A percentile compares a stretch with the other conserved stretches of the same genome.
phyloP scores from a whole-genome alignment of 805 yeast genomes.

The Candida methanosorbosa region DNA sequence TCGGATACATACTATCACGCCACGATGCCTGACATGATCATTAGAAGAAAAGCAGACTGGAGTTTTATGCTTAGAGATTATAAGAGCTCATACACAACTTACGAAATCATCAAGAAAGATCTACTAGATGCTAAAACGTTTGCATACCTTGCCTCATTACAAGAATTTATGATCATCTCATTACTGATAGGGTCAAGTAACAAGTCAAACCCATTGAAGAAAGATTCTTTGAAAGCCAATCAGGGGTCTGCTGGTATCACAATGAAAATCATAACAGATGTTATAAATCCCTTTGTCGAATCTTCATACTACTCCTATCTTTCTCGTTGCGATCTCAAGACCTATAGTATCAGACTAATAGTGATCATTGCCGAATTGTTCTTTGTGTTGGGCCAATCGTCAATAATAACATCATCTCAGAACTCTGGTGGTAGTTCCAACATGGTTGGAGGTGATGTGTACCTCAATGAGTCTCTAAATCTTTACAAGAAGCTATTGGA shows the following conservation, averaged over 20 bases:
- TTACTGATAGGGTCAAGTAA: slow-evolving; percentile 49
- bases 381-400: slow-evolving; percentile 27
- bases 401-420: neutral
- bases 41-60: slow-evolving; percentile 88
- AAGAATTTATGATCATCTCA: slow-evolving; percentile 79
- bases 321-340: slow-evolving; percentile 60
- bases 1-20: slow-evolving; percentile 44
- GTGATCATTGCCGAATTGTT: slow-evolving; percentile 67
- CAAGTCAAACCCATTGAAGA: slow-evolving; percentile 34
- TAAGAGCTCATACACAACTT: slow-evolving; percentile 72
- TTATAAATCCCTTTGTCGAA: slow-evolving; percentile 55
- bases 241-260: slow-evolving; percentile 29
- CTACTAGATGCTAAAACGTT: slow-evolving; percentile 72
- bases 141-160: slow-evolving; percentile 72
- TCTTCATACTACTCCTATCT: slow-evolving; percentile 66
- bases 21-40: slow-evolving; percentile 58
- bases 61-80: slow-evolving; percentile 86
- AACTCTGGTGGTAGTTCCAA: slow-evolving; percentile 18
- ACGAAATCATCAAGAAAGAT: slow-evolving; percentile 76
- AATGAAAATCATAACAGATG: slow-evolving; percentile 41
- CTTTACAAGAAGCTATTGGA: slow-evolving; percentile 35
- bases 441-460: no score
- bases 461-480: slow-evolving; percentile 37
- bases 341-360: slow-evolving; percentile 63
- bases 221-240: slow-evolving; percentile 19